Evolutionary conservation across 2,329 filamentous ascomycete species (phyloP).

Genomic region (Cercospora brassicicola): DNA sequence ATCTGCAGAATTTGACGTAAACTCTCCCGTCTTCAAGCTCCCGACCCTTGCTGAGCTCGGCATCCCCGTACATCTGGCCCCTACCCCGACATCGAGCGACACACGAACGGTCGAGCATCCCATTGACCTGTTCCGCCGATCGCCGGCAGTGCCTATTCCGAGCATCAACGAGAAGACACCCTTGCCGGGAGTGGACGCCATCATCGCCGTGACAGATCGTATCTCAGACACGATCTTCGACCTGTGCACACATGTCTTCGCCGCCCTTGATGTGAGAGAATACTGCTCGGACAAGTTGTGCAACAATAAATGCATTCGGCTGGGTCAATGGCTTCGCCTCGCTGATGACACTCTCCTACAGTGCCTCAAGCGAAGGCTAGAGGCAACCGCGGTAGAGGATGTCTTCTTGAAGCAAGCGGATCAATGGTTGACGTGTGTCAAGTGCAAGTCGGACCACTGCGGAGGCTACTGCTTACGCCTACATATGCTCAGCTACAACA

Average conservation of each 20-base stretch:
- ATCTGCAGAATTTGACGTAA: neutral
- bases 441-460: constrained; percentile 13
- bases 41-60: neutral
- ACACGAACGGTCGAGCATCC: neutral
- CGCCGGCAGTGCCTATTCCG: neutral
- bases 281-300: constrained; percentile 4
- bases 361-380: constrained; percentile 15
- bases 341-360: constrained; percentile 23
- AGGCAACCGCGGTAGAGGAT: constrained; percentile 12
- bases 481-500: constrained; percentile 11
- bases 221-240: neutral
- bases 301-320: neutral
- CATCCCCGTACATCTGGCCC: neutral
- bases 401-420: neutral
- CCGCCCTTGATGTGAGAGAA: constrained; percentile 9
- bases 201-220: neutral
- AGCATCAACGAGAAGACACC: neutral
- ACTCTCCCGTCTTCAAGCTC: neutral
- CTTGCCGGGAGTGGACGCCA: neutral
- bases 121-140: neutral
- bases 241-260: constrained; percentile 5
- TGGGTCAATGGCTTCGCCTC: constrained; percentile 4
- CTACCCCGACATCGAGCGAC: neutral
- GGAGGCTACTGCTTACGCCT: constrained; percentile 17
- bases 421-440: constrained; percentile 1